These are phyloP conservation scores for Aspergillus avenaceus DNA, from an alignment of 495 filamentous ascomycete species.

Conservation along the genomic window DNA sequence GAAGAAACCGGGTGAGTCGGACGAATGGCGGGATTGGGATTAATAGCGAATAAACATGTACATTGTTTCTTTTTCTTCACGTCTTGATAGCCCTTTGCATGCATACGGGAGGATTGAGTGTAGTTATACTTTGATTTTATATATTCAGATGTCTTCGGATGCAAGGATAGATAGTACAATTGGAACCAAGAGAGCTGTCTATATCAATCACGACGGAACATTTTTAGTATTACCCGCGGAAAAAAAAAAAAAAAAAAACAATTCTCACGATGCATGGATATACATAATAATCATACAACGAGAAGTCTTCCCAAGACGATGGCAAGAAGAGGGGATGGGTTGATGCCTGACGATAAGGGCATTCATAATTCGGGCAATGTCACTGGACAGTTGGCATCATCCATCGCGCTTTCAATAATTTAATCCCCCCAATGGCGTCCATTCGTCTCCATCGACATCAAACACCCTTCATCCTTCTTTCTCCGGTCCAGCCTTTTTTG, in stretches of 20 bases:
- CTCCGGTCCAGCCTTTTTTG: neutral
- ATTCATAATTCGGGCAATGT: neutral
- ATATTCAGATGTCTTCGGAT: no score
- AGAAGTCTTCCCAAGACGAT: no score
- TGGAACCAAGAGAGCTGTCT: no score
- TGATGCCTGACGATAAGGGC: conserved; percentile 12
- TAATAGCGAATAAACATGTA: conserved; percentile 12
- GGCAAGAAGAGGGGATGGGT: no score
- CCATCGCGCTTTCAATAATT: neutral
- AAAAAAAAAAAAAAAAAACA: no score
- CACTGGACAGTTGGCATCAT: neutral
- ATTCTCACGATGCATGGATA: neutral
- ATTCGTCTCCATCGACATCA: neutral
- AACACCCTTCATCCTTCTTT: no score
- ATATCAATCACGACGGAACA: no score
- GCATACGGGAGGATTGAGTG: neutral
- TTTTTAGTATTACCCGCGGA: no score
- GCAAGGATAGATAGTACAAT: no score
- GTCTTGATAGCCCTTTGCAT: neutral
- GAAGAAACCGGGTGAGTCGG: conserved; percentile 8
- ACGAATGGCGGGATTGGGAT: conserved; percentile 47
- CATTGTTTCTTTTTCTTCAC: neutral
- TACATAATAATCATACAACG: neutral
- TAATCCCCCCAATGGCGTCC: neutral
- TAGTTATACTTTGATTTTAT: neutral